phyloP scores from a whole-genome alignment of 2,329 filamentous ascomycete species.

The Zopfia rhizophila region DNA sequence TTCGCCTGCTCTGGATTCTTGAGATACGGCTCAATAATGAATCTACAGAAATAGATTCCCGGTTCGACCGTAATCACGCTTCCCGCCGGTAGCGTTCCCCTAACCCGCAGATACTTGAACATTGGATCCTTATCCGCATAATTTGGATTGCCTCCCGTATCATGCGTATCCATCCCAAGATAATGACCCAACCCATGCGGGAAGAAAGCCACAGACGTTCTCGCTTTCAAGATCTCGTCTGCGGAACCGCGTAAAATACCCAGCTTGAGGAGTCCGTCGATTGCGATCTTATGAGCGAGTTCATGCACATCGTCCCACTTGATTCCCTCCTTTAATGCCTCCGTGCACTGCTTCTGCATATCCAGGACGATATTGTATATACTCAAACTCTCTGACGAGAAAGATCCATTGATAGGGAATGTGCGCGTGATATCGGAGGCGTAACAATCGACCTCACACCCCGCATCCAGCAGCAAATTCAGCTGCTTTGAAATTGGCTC shows the following conservation, averaged over 20 bases:
- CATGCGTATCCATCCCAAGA: constrained; percentile 64
- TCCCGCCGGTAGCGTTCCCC: constrained; percentile 78
- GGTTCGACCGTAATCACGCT: constrained; percentile 95
- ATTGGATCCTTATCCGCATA: constrained; percentile 78
- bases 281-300: constrained; percentile 82
- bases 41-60: constrained; percentile 81
- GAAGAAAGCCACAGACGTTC: constrained; percentile 61
- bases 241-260: constrained; percentile 76
- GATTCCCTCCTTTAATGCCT: constrained; percentile 76
- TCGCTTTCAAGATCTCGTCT: constrained; percentile 56
- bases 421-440: constrained; percentile 78
- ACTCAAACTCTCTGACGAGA: constrained; percentile 50
- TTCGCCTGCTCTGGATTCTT: constrained; percentile 68
- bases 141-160: constrained; percentile 60
- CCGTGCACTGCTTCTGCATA: constrained; percentile 86
- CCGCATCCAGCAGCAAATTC: constrained; percentile 86
- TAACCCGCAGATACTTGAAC: constrained; percentile 86
- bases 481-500: constrained; percentile 67
- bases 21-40: constrained; percentile 77
- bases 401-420: constrained; percentile 77
- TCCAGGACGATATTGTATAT: constrained; percentile 85
- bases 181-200: constrained; percentile 64
- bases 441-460: constrained; percentile 65
- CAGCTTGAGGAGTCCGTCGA: constrained; percentile 78
- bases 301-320: constrained; percentile 85